Base-by-base conservation (phyloP, 2,329 filamentous ascomycete genomes). In the Fusarium clavum region DNA sequence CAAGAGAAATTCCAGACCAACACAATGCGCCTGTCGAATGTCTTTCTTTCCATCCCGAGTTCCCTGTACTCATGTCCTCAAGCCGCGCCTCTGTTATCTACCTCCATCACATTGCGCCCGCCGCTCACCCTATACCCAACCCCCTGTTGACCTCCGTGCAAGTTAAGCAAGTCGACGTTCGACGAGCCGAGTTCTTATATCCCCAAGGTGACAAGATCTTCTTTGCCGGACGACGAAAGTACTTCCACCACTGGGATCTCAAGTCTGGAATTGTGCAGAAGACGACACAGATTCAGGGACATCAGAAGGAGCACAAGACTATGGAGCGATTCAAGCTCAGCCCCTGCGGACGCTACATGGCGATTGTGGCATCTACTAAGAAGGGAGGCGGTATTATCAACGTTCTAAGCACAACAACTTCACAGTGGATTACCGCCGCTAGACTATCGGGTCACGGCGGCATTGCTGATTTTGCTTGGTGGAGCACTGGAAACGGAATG, bases 211-310 rank as follows among this genome's bases (percentile, higher is more conserved):
- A 92, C 68, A 91, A 91, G 73, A 92, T 99, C 71, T 93, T 97
- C 79, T 92, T 98, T 64, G 92, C 94, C 20, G 94, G 94, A 40
- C 91, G 95, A 38, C 89, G 96, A 52, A 90, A 90, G 69, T 98
- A 94, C 83, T 98, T 98, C 81, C 96, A 98, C 81, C 90, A 92
- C 71, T 99, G 96, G 96, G 91, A 98, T 76, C 86, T 99, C 25
- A 85, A 91, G 45, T 91, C 91, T 1, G 96, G 96, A 45, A 84
- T 86, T 14, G 90, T 99, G 51, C 92, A 95, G 75, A 97, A 97
- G 81, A 88, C 97, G 46, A 90, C 88, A 73, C 86, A 92, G 77
- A 83, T 96, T 63, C 88, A 92, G 77, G 89, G 94, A 68, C 91
- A 94, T 72, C 85, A 90, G 71, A 87, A 92, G 58, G 93, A 97